These are phyloP conservation scores for Gigaspora rosea DNA, from an alignment of 192 early-diverging fungal species.

Conservation along the genomic window DNA sequence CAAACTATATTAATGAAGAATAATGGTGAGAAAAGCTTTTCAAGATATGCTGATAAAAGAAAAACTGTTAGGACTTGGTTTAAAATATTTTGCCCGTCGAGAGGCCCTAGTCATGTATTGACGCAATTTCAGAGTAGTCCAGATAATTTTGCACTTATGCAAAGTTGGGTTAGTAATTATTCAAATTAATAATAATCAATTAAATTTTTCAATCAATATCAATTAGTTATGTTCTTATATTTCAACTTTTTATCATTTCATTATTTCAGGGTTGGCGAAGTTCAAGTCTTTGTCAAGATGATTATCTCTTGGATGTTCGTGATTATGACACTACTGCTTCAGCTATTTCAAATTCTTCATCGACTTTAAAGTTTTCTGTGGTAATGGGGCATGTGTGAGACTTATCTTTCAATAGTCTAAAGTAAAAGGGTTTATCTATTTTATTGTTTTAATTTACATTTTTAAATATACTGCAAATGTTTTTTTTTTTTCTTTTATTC, in stretches of 20 bases:
- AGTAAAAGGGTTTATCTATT: too few species aligned
- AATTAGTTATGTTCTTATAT: not conserved
- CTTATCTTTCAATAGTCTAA: not conserved
- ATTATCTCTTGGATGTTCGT: conserved; percentile 29
- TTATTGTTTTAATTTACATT: too few species aligned
- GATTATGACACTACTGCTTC: conserved; percentile 17
- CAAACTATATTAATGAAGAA: not conserved
- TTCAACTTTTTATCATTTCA: not conserved
- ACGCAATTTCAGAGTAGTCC: conserved; percentile 59
- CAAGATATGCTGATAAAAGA: conserved; percentile 48
- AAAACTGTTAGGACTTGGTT: conserved; percentile 56
- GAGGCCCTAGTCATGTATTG: conserved; percentile 50
- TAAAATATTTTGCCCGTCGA: conserved; percentile 52
- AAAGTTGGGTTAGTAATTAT: conserved; percentile 54
- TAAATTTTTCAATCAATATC: not conserved
- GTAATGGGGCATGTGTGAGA: conserved; percentile 33
- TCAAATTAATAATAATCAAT: not conserved
- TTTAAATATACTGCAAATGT: too few species aligned
- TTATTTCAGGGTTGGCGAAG: conserved; percentile 32
- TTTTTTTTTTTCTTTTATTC: too few species aligned
- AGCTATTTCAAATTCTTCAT: not conserved
- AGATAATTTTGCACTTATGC: conserved; percentile 53
- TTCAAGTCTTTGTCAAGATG: conserved; percentile 32
- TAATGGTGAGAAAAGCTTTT: conserved; percentile 39
- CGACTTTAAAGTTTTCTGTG: conserved; percentile 34